Evolutionary conservation across 2,329 filamentous ascomycete species (phyloP).

Genomic region (Aspergillus sojae): DNA sequence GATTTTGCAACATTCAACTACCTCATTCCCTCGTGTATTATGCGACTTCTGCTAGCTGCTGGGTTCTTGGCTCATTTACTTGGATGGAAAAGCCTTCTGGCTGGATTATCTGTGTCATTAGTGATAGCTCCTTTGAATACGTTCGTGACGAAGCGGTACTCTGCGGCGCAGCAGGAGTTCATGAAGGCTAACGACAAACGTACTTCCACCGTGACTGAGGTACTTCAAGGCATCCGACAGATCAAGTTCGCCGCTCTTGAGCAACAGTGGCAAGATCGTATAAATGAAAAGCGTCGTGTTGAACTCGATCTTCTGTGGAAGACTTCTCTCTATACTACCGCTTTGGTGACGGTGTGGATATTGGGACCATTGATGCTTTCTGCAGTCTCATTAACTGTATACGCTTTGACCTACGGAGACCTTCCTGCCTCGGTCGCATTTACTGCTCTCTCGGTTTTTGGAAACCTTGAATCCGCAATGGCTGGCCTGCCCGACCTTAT

Average conservation of each 20-base stretch:
- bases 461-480: conserved; percentile 70
- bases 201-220: conserved; percentile 72
- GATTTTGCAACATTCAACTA: conserved; percentile 69
- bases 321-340: conserved; percentile 65
- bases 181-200: conserved; percentile 78
- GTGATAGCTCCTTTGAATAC: conserved; percentile 69
- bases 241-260: conserved; percentile 82
- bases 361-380: conserved; percentile 72
- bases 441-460: conserved; percentile 73
- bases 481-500: conserved; percentile 73
- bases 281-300: conserved; percentile 62
- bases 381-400: conserved; percentile 69
- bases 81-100: conserved; percentile 68
- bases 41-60: conserved; percentile 66
- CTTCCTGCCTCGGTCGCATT: conserved; percentile 76
- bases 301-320: conserved; percentile 69
- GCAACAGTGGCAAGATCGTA: conserved; percentile 71
- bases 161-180: conserved; percentile 64
- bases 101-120: conserved; percentile 65
- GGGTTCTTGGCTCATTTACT: conserved; percentile 67
- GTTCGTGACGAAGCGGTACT: conserved; percentile 65
- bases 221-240: conserved; percentile 74
- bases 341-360: conserved; percentile 69
- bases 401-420: conserved; percentile 64
- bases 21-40: conserved; percentile 63